Conservation (phyloP, 148 eudicot species). For the Nyssa sinensis region DNA sequence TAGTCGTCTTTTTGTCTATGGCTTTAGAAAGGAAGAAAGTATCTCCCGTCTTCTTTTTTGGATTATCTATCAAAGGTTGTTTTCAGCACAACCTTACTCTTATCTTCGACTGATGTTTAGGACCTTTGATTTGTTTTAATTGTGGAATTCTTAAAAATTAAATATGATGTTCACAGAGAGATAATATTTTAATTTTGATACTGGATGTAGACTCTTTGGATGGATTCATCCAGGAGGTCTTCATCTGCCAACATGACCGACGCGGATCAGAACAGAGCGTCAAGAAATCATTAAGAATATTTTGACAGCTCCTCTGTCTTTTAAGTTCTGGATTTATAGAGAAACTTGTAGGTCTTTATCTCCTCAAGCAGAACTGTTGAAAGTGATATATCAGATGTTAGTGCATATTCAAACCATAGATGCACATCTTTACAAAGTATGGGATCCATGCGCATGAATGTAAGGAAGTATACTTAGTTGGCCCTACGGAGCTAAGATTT, state of each 20-base stretch:
- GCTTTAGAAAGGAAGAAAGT: background rate
- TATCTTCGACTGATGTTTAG: background rate
- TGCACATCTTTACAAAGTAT: background rate
- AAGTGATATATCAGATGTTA: background rate
- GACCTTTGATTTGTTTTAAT: background rate
- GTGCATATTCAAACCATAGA: background rate
- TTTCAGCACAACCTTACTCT: background rate
- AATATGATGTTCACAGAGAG: background rate
- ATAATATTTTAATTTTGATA: background rate
- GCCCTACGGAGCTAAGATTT: background rate
- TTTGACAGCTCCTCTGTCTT: background rate
- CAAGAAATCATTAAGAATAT: background rate
- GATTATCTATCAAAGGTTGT: background rate
- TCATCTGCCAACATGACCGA: background rate
- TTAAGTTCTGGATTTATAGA: background rate
- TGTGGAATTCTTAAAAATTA: background rate
- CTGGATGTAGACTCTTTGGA: constrained; percentile 4
- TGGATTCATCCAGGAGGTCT: background rate
- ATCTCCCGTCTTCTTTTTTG: background rate
- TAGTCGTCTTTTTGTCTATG: background rate
- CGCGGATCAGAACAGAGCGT: background rate
- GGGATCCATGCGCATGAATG: background rate
- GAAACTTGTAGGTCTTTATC: background rate
- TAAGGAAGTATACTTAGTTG: background rate
- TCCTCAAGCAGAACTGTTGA: background rate